Base-by-base conservation (phyloP, 2,329 filamentous ascomycete species). In the Thelonectria blattea region DNA sequence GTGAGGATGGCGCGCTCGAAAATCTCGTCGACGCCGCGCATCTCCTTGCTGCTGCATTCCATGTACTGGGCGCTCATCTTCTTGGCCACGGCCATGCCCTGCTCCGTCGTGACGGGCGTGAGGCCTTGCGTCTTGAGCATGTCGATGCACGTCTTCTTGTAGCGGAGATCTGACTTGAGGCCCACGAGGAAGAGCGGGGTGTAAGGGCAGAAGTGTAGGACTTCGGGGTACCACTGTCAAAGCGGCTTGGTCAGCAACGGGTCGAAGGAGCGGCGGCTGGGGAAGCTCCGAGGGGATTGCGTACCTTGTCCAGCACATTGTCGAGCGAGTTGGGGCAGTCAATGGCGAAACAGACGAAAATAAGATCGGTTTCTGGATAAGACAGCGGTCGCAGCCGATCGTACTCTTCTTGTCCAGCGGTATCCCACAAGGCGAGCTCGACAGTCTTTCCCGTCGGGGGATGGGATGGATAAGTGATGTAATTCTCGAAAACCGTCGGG, bases 271-370 rank as follows among this genome's bases (percentile, higher is more conserved):
- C 22, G 15, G 47, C 18, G 72, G 71, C 73, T 18, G n/a, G 11
- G n/a, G n/a, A 14, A 24, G 9, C 6, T 11, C 5, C 69, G 63
- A 27, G 27, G 37, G 12, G 12, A 18, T 22, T 11, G n/a, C 65
- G 14, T 81, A 97, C 95, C 90, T 99, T 99, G 81, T 99, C 95
- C 82, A 98, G 90, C 60, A 99, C 94, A 78, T 99, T 99, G 75
- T 99, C 95, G 54, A 99, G 84, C 7, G 94, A 98, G 78, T 97
- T 97, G 37, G 95, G 95, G 77, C 95, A 99, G 79, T 99, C 95
- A 73, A 99, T 97, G 66, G 95, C 95, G 78, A 99, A 99, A 83
- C 95, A 99, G 68, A 99, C 95, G 77, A 99, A 98, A 61, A 99
- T 89, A 34, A 99, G 85, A 77, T 99, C 95, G 12, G 95, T 99